Base-by-base conservation (phyloP, 1,284 basidiomycete species). In the Leccinum solheimii region DNA sequence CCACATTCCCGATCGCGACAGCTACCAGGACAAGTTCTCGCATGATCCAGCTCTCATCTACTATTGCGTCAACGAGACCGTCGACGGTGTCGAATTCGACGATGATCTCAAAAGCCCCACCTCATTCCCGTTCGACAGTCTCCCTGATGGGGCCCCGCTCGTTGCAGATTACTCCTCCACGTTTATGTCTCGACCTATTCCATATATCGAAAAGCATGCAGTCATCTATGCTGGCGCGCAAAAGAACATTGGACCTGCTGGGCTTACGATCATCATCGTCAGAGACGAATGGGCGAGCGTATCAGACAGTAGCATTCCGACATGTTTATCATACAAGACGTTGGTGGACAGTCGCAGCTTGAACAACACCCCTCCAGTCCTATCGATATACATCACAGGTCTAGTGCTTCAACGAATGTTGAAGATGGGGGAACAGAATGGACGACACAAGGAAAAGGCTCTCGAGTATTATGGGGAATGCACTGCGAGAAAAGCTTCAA, bases 1-100 rank as follows among this genome's bases (percentile, higher is more conserved):
- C 67, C 84, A 84, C 60, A 87, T 98, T 69, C 95, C 96, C 11
- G 78, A 86, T 13, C 85, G 86, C 70, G 78, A 81, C 59, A 80
- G 84, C 54, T 98, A 91, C 85, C 76, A 77, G 32, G 96, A 91
- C 83, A 77, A 79, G n/a, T 92, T 97, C 78, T 92, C 92, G 13
- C 67, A 73, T 45, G 82, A 87, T 72, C 90, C 97, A 1, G 96
- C 93, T 9, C 86, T 96, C 71, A 89, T 98, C 59, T 98, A 97
- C 80, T 99, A 98, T 80, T 99, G 97, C 83, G 97, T 98, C 76
- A 99, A 99, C 80, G 97, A 99, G 81, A 99, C 97, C 3, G 94
- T 99, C 62, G 91, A 98, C 71, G 97, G 97, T 36, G 90, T 97
- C 59, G 92, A 99, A 79, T 98, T 94, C 79, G 81, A 91, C 4